Evolutionary conservation across 768 basidiomycete species (phyloP).

Genomic region (Wakefieldia striispora): DNA sequence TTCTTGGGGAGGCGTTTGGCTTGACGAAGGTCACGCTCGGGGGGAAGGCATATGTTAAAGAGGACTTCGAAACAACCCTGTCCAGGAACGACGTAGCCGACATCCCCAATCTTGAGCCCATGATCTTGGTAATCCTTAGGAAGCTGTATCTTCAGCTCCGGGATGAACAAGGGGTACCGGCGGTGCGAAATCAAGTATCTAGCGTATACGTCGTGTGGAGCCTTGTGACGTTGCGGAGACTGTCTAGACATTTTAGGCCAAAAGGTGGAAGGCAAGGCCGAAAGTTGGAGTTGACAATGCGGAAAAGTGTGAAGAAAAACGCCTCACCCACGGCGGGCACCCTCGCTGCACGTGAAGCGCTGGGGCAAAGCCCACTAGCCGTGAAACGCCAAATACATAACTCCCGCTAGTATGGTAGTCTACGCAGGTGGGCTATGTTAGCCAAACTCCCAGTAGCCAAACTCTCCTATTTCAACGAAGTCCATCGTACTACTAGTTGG

Average conservation of each 20-base stretch:
- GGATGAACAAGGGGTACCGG: not conserved
- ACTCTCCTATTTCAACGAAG: no score
- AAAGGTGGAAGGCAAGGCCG: no score
- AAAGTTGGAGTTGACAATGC: no score
- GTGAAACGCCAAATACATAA: no score
- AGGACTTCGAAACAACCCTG: not conserved
- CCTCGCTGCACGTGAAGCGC: no score
- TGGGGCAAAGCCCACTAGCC: no score
- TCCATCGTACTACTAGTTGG: no score
- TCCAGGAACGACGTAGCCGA: not conserved
- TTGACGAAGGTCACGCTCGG: not conserved
- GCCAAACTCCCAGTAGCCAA: no score
- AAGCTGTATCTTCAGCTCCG: not conserved
- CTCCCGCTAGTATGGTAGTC: no score
- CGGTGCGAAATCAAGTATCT: not conserved
- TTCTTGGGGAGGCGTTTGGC: not conserved
- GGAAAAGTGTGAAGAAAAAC: not conserved
- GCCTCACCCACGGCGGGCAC: no score
- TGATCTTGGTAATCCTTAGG: not conserved
- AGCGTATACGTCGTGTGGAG: not conserved
- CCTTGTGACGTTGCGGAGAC: not conserved
- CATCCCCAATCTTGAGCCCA: conserved; percentile 1
- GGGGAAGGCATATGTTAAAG: not conserved
- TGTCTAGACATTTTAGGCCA: not conserved
- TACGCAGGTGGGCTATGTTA: no score